Evolutionary conservation across 306 rosid species (phyloP), one percentile per base, ranked within the genome.

Genomic region (Alnus glutinosa): DNA sequence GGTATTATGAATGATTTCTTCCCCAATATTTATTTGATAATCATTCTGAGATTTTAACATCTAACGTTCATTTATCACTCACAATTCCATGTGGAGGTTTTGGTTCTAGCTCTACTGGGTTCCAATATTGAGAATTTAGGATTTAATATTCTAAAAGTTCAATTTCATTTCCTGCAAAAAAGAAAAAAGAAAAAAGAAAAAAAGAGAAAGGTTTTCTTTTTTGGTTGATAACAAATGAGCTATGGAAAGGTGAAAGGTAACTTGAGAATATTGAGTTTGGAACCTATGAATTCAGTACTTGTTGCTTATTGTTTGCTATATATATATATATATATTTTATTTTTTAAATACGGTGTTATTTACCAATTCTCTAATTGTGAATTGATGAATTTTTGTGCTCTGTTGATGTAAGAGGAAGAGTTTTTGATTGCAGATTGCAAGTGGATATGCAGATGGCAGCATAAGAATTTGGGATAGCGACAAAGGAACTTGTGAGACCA

Each of bases 391-490:
- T 55, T 54, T 9, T 62, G 12, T 66, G 12, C 39, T 7, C 28
- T 30, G 34, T 75, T 55, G 7, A 12, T 49, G 37, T 74, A 66
- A 1, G 34, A 78, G 32, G 46, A 54, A 68, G 63, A 0, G 67
- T 79, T 81, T 52, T 48, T 78, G 11, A 52, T 85, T 88, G 77
- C 83, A 95, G 98, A 75, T 89, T 49, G 97, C 98, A 37, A 83
- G 87, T 69, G 98, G 98, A 46, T 91, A 95, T 55, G 92, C 95
- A 16, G 93, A 92, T 84, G 98, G 98, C 5, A 87, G 92, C 85
- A 83, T 95, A 54, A 86, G 97, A 80, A 85, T 95, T 80, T 95
- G 98, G 98, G 92, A 95, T 61, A 76, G 79, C n/a, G 94, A 90
- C 1, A 86, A 71, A 61, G 97, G 95, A 80, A 83, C 88, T 19